A percentile compares a stretch with the other conserved stretches of the same genome.
Evolutionary conservation across 2,329 filamentous ascomycete species (phyloP).

Genomic region (Ascochyta lentis): DNA sequence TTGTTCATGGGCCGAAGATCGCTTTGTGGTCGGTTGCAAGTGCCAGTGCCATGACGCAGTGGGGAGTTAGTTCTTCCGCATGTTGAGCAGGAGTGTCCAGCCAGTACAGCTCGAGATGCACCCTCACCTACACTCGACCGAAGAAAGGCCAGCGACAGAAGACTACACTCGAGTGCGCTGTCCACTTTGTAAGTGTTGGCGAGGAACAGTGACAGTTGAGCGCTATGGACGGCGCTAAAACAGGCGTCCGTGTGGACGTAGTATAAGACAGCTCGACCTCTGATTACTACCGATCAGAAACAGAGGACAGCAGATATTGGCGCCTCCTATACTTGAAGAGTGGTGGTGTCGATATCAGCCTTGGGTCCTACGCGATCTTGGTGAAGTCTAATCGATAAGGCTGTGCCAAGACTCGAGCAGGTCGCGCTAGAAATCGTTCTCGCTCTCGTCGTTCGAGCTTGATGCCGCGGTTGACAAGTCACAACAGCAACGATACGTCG

Average conservation of each 20-base stretch:
- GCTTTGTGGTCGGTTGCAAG: background rate
- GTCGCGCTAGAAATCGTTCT: slow-evolving; percentile 20
- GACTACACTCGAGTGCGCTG: no score
- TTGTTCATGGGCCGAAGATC: background rate
- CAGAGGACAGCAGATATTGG: background rate
- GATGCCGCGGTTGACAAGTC: background rate
- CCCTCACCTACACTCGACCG: no score
- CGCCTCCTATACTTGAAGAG: background rate
- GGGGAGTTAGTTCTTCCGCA: no score
- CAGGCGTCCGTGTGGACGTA: background rate
- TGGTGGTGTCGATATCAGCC: slow-evolving; percentile 2
- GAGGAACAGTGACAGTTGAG: background rate
- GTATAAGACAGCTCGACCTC: no score
- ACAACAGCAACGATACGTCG: background rate
- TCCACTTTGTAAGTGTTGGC: background rate
- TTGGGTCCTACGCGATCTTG: background rate
- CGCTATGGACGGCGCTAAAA: background rate
- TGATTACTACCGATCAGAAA: background rate
- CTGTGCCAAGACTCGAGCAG: slow-evolving; percentile 3
- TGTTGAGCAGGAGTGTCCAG: no score
- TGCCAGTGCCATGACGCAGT: background rate
- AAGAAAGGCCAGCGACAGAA: no score
- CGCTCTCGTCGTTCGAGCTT: slow-evolving; percentile 3
- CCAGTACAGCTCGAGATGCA: no score
- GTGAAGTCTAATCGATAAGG: slow-evolving; percentile 10